Percentiles rank a stretch among this genome's conserved stretches.
Evolutionary conservation across 106 monocot genomes (phyloP).

Genomic region (Triglochin maritima): DNA sequence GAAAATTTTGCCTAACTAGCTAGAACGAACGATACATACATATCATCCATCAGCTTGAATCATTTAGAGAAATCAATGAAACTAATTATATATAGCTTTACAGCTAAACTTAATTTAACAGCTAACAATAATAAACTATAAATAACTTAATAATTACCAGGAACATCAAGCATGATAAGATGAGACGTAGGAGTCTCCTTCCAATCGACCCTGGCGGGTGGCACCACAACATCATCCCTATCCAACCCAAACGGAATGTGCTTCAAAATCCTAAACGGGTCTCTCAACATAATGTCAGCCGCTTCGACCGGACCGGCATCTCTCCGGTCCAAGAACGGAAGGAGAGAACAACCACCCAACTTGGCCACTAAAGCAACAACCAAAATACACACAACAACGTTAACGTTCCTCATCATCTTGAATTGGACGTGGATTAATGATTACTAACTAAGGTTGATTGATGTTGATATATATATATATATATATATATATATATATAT

Average conservation of each 20-base stretch:
- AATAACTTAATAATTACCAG: constrained; percentile 28
- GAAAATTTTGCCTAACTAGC: no score
- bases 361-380: no score
- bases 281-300: constrained; percentile 12
- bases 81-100: no score
- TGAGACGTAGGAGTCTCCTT: constrained; percentile 61
- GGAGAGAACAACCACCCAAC: constrained; percentile 7
- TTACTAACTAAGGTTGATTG: no score
- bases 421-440: no score
- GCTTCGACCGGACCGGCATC: not conserved
- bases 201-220: constrained; percentile 61
- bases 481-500: no score
- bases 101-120: not conserved
- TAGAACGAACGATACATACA: no score
- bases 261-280: constrained; percentile 60
- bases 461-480: no score
- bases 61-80: no score
- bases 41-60: no score
- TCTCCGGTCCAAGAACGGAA: constrained; percentile 31
- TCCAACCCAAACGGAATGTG: constrained; percentile 58
- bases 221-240: constrained; percentile 25
- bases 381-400: no score
- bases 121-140: not conserved
- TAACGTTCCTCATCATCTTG: no score
- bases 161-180: constrained; percentile 62